phyloP scores from a whole-genome alignment of 768 basidiomycete genomes.

The Porpolomopsis calyptriformis region DNA sequence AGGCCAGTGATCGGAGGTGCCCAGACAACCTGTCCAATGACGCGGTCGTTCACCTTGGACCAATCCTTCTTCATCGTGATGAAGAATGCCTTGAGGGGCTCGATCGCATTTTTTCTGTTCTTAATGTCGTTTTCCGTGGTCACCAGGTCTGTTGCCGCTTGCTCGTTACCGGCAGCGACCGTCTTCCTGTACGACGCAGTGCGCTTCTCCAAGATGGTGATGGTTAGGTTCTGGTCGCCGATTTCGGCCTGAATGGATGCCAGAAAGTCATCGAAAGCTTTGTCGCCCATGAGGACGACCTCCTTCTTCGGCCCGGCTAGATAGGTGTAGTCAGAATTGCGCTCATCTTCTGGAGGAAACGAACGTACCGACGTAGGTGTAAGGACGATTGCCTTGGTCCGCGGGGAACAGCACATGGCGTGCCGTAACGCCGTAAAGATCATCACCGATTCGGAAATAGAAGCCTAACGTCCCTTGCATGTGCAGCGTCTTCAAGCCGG shows the following conservation, averaged over 20 bases:
- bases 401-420: slow-evolving; percentile 24
- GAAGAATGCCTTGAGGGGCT: slow-evolving; percentile 25
- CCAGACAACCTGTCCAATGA: slow-evolving; percentile 30
- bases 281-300: slow-evolving; percentile 26
- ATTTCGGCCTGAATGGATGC: slow-evolving; percentile 24
- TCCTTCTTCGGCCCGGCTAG: slow-evolving; percentile 24
- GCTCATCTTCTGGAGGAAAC: slow-evolving; percentile 18
- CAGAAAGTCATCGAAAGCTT: slow-evolving; percentile 20
- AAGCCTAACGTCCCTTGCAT: slow-evolving; percentile 30
- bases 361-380: slow-evolving; percentile 22
- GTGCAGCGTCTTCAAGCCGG: slow-evolving; percentile 20
- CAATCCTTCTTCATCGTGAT: slow-evolving; percentile 23
- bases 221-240: slow-evolving; percentile 12
- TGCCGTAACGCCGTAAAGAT: slow-evolving; percentile 25
- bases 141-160: slow-evolving; percentile 12
- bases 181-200: slow-evolving; percentile 13
- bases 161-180: slow-evolving; percentile 11
- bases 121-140: slow-evolving; percentile 11
- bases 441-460: slow-evolving; percentile 21
- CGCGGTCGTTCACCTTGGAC: slow-evolving; percentile 21
- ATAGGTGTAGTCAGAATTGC: slow-evolving; percentile 19
- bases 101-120: slow-evolving; percentile 14
- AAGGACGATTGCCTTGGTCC: slow-evolving; percentile 17
- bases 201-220: slow-evolving; percentile 15
- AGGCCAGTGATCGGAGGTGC: slow-evolving; percentile 24